phyloP scores from a whole-genome alignment of 257 asterid species.

The Solanum rostratum region DNA sequence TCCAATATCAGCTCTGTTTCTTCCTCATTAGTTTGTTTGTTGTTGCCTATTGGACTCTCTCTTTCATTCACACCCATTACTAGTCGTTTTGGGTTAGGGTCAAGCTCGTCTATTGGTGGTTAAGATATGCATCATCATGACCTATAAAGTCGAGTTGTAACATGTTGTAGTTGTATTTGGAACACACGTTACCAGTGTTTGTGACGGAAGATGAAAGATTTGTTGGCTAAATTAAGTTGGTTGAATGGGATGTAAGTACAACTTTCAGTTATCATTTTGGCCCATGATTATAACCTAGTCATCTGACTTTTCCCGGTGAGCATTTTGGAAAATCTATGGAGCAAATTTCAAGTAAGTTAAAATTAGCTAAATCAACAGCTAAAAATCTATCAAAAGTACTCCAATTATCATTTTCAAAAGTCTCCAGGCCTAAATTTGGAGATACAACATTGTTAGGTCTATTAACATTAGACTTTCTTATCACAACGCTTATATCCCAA shows the following conservation, averaged over 20 bases:
- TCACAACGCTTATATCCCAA: not conserved
- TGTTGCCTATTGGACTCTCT: too few relatives aligned
- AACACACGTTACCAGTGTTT: not conserved
- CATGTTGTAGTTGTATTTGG: not conserved
- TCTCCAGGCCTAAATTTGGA: not conserved
- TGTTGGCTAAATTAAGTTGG: not conserved
- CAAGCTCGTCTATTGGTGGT: too few relatives aligned
- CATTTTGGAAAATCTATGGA: not conserved
- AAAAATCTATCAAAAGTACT: constrained; percentile 4
- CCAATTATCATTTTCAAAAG: not conserved
- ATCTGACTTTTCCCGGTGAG: not conserved
- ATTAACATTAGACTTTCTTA: not conserved
- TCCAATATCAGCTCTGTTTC: too few relatives aligned
- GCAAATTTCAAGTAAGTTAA: constrained; percentile 29
- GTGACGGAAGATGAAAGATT: not conserved
- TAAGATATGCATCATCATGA: too few relatives aligned
- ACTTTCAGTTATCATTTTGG: not conserved
- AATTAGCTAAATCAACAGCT: not conserved
- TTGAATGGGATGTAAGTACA: not conserved
- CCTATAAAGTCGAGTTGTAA: too few relatives aligned
- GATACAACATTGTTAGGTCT: not conserved
- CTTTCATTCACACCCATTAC: too few relatives aligned
- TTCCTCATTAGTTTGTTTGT: too few relatives aligned
- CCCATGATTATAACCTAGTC: not conserved
- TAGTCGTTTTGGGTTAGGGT: too few relatives aligned